Base-by-base conservation (phyloP, 2,329 filamentous ascomycete species). In the Arthrobotrys entomopaga region DNA sequence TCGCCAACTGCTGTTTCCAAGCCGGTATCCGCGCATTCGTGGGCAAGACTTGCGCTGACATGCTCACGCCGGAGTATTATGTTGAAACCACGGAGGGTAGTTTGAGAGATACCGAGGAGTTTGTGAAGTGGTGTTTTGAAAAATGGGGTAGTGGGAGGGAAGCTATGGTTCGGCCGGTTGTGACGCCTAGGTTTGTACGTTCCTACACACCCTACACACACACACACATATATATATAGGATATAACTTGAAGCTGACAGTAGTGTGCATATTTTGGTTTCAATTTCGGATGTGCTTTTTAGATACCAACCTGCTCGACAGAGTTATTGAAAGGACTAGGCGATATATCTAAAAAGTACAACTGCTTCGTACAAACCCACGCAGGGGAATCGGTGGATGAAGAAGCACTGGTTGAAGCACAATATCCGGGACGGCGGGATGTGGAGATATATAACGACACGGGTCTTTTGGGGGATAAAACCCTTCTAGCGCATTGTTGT, bases 401-500 rank as follows among this genome's bases (percentile, higher is more conserved):
- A 38, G 74, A 71, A 15, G 20, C 50, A 2, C 66, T 74, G 61
- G 77, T 78, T 16, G 71, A 70, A 15, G 67, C 26, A 4, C 70
- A 76, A 38, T 71, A 77, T 65, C 77, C 77, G 1, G 63, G 76
- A 15, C 42, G 66, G 15, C 76, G 77, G 52, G 77, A 78, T 59
- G 71, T 78, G 10, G 59, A 60, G 15, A 77, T 78, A 52, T 76
- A 77, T 6, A 40, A 64, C 7, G 54, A 66, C 3, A 48, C 65
- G 2, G 73, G 74, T 3, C 80, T 91, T 2, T 82, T 91, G 4
- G 85, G 81, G 0, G 74, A 81, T 2, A 83, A 86, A 7, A 85
- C 86, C 0, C 89, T 91, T 65, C 84, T 91, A 0, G 89, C 89
- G 0, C 89, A 91, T 78, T 90, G 88, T 80, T 90, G 87, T 65